phyloP scores from a whole-genome alignment of 257 asterid genomes.

The Capsicum pubescens region DNA sequence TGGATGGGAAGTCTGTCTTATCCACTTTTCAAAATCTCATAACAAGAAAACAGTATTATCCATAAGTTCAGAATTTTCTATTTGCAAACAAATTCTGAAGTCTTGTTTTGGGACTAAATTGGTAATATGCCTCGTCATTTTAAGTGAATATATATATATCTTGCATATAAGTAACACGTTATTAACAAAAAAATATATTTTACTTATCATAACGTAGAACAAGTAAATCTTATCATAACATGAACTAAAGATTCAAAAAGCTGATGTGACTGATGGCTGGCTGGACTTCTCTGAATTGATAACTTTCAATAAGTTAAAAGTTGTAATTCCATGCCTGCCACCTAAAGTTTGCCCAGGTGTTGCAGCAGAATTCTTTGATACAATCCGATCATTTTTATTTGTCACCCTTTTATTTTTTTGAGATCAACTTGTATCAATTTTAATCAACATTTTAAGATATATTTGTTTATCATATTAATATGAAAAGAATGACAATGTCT shows the following conservation, averaged over 20 bases:
- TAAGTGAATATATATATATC: background rate
- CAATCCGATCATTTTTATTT: too few species aligned
- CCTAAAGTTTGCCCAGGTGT: background rate
- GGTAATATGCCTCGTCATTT: background rate
- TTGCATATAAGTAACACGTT: background rate
- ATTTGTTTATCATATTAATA: too few species aligned
- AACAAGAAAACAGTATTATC: background rate
- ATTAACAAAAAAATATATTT: background rate
- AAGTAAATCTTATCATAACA: too few species aligned
- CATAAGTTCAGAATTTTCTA: background rate
- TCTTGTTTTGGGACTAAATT: background rate
- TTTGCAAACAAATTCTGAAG: background rate
- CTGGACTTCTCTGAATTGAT: background rate
- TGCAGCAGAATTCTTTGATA: background rate
- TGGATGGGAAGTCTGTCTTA: background rate
- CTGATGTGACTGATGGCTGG: background rate
- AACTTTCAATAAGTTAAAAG: background rate
- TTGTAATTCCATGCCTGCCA: background rate
- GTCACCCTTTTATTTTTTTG: too few species aligned
- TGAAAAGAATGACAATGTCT: too few species aligned
- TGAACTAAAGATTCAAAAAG: background rate
- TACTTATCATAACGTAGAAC: too few species aligned
- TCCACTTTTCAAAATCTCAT: background rate
- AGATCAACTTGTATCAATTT: too few species aligned
- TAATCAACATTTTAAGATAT: too few species aligned